phyloP scores from a whole-genome alignment of 768 basidiomycete genomes.

The Lentinula aciculospora region DNA sequence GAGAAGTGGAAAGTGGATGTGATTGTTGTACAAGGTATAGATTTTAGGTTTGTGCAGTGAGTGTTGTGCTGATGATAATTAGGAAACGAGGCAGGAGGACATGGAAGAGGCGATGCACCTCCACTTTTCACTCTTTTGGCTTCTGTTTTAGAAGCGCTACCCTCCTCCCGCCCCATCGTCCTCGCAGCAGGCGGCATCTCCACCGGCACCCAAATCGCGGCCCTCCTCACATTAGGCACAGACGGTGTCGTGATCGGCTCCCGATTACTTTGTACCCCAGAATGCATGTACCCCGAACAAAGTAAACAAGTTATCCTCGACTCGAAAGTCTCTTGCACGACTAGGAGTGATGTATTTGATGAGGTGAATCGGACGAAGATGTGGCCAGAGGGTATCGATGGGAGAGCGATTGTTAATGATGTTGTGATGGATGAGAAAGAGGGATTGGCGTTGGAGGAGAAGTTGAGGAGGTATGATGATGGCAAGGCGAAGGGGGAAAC shows the following conservation, averaged over 20 bases:
- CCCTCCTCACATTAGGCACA: conserved; percentile 37
- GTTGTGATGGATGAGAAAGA: conserved; percentile 23
- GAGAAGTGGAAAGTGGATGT: conserved; percentile 50
- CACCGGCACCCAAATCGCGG: conserved; percentile 36
- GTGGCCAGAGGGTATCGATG: conserved; percentile 40
- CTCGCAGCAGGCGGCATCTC: conserved; percentile 46
- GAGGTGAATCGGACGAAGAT: conserved; percentile 28
- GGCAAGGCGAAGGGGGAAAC: conserved; percentile 23
- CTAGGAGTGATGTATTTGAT: conserved; percentile 37
- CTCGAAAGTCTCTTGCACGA: conserved; percentile 26
- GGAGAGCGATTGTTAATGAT: conserved; percentile 37
- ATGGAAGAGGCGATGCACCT: conserved; percentile 31
- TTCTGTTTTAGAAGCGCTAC: conserved; percentile 25
- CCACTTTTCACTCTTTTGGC: conserved; percentile 32
- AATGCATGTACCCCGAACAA: conserved; percentile 30
- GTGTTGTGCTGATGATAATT: neutral
- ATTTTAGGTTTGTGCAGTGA: conserved; percentile 14
- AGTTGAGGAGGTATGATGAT: conserved; percentile 20
- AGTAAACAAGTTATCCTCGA: conserved; percentile 33
- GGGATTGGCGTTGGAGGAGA: conserved; percentile 27
- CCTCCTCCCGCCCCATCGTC: conserved; percentile 26
- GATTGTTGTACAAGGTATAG: conserved; percentile 60
- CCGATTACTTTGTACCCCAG: conserved; percentile 39
- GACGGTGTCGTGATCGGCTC: conserved; percentile 42
- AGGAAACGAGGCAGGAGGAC: conserved; percentile 49